Evolutionary conservation across 306 rosid genomes (phyloP), one percentile per base, ranked within the genome.

Genomic region (Lathyrus tuberosus): DNA sequence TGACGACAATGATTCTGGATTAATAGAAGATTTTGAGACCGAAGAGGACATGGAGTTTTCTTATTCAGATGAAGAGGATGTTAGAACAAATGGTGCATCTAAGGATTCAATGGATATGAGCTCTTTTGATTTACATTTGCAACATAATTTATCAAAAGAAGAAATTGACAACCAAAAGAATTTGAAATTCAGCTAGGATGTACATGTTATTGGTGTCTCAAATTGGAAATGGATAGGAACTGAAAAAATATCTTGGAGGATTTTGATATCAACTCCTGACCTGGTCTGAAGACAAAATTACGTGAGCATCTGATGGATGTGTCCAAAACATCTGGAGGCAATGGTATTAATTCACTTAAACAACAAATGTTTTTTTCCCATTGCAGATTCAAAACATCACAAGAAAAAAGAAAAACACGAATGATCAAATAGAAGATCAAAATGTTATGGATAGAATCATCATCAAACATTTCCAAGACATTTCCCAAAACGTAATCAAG

Each of bases 261-360:
- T 81, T 70, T 78, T 30, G 65, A 84, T 56, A 18, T 22, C 31
- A 70, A 84, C 47, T 76, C 82, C 65, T 60, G 38, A 75, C 77
- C 77, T 48, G 80, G 77, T 79, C 78, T 90, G 65, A 87, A 82
- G 78, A 78, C 52, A 61, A 90, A 73, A 65, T 81, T 93, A 76
- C 74, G 86, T 14, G 75, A 84, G 78, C 94, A 93, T 71, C 90
- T 96, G 98, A 72, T 84, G 87, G 87, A 93, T 72, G 76, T 80
- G 40, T 84, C 79, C 84, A 80, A 85, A 78, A 70, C 76, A 82
- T 84, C 98, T 72, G 94, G 90, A 35, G 80, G 89, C 76, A 78
- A 70, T 35, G 88, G 84, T 80, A 80, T 86, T 60, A 20, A 20
- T 20, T 20, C 22, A 20, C 22, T 20, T 20, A 20, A 74, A 62